phyloP scores from a whole-genome alignment of 495 filamentous ascomycete species.

The Neurospora sp. region DNA sequence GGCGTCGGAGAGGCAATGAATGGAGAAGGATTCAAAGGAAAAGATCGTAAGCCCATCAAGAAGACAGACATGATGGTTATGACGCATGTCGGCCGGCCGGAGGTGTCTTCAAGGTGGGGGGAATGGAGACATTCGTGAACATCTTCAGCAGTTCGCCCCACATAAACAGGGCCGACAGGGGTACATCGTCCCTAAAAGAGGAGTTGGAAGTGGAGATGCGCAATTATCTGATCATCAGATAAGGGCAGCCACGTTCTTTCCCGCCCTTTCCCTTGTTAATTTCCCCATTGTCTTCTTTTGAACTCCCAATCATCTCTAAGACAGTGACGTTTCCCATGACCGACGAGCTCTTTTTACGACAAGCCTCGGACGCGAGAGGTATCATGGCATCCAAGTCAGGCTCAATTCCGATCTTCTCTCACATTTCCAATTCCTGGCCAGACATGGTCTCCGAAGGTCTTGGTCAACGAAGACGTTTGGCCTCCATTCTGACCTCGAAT shows the following conservation, averaged over 20 bases:
- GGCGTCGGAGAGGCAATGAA: neutral
- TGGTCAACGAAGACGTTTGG: neutral
- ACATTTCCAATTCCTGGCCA: neutral
- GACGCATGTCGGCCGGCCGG: neutral
- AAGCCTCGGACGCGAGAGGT: neutral
- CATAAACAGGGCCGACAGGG: neutral
- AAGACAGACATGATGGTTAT: neutral
- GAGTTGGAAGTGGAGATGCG: neutral
- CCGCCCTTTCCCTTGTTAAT: neutral
- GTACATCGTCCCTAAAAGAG: neutral
- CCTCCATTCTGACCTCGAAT: neutral
- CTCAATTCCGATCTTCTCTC: neutral
- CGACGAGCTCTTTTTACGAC: neutral
- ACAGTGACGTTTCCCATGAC: neutral
- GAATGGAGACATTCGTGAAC: neutral
- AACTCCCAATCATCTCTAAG: neutral
- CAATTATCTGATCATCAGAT: neutral
- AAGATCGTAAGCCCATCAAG: neutral
- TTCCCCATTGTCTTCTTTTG: neutral
- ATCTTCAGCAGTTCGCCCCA: neutral
- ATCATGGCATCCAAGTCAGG: neutral
- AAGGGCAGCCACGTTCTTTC: neutral
- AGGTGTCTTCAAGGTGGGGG: neutral
- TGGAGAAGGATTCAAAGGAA: neutral
- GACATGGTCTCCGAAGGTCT: neutral